Base-by-base conservation (phyloP, 306 rosid species). In the Rosa persica region DNA sequence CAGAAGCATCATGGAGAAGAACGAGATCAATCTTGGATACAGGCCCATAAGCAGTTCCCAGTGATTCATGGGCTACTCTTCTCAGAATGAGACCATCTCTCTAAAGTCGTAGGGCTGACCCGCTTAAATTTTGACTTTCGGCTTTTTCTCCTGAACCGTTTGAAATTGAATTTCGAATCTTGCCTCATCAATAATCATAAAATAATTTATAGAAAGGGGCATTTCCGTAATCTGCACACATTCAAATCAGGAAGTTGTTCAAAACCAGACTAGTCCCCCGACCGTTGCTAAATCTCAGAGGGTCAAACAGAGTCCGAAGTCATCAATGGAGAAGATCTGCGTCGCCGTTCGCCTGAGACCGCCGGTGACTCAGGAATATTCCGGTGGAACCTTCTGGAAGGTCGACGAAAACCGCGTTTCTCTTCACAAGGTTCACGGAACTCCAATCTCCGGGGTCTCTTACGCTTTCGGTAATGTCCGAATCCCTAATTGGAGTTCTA, bases 331-430 rank as follows among this genome's bases (percentile, higher is more conserved):
- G 91, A 95, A 91, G 87, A 91, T 95, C 83, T 89, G 99, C 69
- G 96, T 93, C 1, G 98, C 97, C 12, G 97, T 93, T 15, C 83
- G 98, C 52, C 83, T 95, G 74, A 89, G 99, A 30, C 98, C 99
- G 72, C 76, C 84, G 0, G 86, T 81, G 17, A 74, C 93, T 12
- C 67, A 86, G 40, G 92, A 91, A 5, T 66, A 85, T 11, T 36
- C 79, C 87, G 13, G 8, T 5, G 97, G 94, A 81, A 82, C 86
- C 36, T 81, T 85, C 87, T 93, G 98, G 98, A 95, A 88, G 83
- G 85, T 93, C 22, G 97, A 95, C 79, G 90, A 92, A 73, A 93
- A 93, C 81, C 93, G 98, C 73, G 84, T 95, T 82, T 89, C 97
- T 60, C 99, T 95, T 73, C 97, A 93, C 86, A 88, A 76, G 81